Base-by-base conservation (phyloP, 148 eudicot species). In the Diospyros kaki region DNA sequence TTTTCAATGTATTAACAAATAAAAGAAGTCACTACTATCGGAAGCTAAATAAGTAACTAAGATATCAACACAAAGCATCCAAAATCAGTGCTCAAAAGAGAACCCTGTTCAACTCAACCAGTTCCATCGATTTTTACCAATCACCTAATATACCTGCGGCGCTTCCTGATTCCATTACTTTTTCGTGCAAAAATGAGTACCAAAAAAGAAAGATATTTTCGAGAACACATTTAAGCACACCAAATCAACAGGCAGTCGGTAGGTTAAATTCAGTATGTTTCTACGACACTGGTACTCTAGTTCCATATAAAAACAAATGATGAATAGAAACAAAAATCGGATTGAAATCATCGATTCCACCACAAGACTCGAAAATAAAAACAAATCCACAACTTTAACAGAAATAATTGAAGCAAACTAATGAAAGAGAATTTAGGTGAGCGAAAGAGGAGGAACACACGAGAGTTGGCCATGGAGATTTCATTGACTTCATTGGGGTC, bases 391-490 rank as follows among this genome's bases (percentile, higher is more conserved):
- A 48, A 48, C 4, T 48, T 48, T 48, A 48, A 4, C 52, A 8
- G 52, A 48, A 4, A 4, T 48, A 48, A 48, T 48, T 48, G 52
- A 48, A 48, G 6, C 52, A 48, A 48, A 48, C 8, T 8, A 48
- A 48, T 48, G 54, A 12, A 65, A 5, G 53, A 44, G 1, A 45
- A 17, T 10, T 6, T 40, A 9, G 48, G 9, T 6, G 43, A 72
- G 52, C 68, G 10, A 18, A 72, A 17, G 63, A 44, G 51, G 15
- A 63, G 62, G 18, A 68, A 48, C 82, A 14, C 86, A 92, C 94
- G 88, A 64, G 97, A 92, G 75, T 92, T 92, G 43, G 97, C 97
- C 94, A 90, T 88, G 83, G 97, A 92, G 79, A 92, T 90, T 76
- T 92, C 97, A 66, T 81, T 87, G 78, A 65, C 78, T 83, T 90